Base-by-base conservation (phyloP, 139 green algal species). In the Coccomyxa sp. region DNA sequence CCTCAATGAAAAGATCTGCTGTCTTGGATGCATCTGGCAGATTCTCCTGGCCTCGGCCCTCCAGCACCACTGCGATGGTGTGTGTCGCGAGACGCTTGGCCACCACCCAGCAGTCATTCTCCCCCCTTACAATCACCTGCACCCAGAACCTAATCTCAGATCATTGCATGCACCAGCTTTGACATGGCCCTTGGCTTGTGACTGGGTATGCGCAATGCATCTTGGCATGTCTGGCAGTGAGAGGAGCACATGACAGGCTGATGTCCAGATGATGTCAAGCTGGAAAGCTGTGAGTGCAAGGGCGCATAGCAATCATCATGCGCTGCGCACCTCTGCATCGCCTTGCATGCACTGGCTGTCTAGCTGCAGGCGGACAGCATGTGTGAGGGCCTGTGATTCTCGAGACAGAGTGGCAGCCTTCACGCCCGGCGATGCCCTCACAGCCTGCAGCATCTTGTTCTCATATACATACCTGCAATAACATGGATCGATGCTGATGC, bases 81-180 rank as follows among this genome's bases (percentile, higher is more conserved):
- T 58, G 71, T 2, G 41, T 64, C 14, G 27, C 68, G 6, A n/a
- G 34, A 0, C 54, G 55, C 41, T 38, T 78, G 24, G 71, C 79
- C 3, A 54, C 34, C 71, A 77, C 82, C 82, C 82, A 87, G 64
- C 75, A 82, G 68, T 84, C 82, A 74, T 84, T 79, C 39, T 34
- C 72, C 41, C 82, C 82, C 22, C 77, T 36, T 5, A 70, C 76
- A 35, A 84, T 36, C 33, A 87, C 79, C 74, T 84, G n/a, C 38
- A 68, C 39, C 40, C 2, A 68, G 36, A 39, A 72, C 64, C 35
- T 55, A 9, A 29, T 36, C 18, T 31, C 50, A 64, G 50, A 31
- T 64, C 35, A 73, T 14, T 54, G 8, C 33, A 44, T 79, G 55
- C 31, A 55, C n/a, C 55, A 16, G 9, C 29, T 68, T 36, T 36